These are phyloP conservation scores for Rusavskia elegans DNA, from an alignment of 495 filamentous ascomycete species.

Conservation along the genomic window DNA sequence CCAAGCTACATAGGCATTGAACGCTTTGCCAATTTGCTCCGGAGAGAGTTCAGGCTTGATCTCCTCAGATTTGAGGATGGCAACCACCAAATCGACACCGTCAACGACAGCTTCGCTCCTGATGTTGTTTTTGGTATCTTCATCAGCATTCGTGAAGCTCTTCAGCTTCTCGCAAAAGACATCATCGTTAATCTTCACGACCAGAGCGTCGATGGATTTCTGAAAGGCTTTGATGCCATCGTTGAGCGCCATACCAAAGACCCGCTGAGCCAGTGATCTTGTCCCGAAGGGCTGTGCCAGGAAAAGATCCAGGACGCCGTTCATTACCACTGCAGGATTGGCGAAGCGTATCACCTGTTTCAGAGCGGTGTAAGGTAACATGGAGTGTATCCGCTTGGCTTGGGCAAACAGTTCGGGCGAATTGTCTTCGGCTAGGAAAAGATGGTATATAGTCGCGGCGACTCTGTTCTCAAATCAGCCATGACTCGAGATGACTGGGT, in stretches of 20 bases:
- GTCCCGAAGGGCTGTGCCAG: constrained; percentile 87
- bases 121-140: constrained; percentile 55
- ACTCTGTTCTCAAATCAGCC: constrained; percentile 28
- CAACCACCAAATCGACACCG: constrained; percentile 66
- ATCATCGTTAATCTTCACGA: constrained; percentile 56
- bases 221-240: constrained; percentile 79
- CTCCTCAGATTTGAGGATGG: constrained; percentile 59
- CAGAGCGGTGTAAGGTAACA: constrained; percentile 80
- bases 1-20: constrained; percentile 95
- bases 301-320: constrained; percentile 80
- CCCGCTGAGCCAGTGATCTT: constrained; percentile 77
- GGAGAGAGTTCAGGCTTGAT: constrained; percentile 50
- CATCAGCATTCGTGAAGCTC: constrained; percentile 56
- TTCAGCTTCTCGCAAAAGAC: constrained; percentile 73
- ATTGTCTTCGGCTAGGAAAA: constrained; percentile 96
- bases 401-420: constrained; percentile 92
- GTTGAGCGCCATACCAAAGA: constrained; percentile 78
- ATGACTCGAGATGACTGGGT: not conserved
- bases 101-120: constrained; percentile 54
- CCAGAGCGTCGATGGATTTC: constrained; percentile 64
- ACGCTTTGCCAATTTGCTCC: constrained; percentile 65
- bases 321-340: constrained; percentile 93
- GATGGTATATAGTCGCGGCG: constrained; percentile 88
- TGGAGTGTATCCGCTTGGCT: constrained; percentile 77
- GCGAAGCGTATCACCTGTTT: constrained; percentile 95